Conservation (phyloP, 2,329 filamentous ascomycete genomes). For the Fusarium sp. region DNA sequence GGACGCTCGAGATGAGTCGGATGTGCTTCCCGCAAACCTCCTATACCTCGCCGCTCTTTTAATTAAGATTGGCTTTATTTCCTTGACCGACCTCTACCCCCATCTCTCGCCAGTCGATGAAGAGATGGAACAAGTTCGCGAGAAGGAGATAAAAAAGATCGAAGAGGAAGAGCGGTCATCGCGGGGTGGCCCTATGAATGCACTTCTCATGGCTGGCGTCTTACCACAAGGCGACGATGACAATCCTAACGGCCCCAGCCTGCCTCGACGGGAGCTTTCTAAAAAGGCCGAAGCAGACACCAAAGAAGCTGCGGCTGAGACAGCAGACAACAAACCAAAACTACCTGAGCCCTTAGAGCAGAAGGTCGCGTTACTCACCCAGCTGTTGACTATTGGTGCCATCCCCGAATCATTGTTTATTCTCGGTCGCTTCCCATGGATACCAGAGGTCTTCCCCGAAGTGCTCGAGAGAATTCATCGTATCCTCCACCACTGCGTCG, state of each 20-base stretch:
- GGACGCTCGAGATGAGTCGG: conserved; percentile 74
- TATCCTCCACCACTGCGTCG: conserved; percentile 82
- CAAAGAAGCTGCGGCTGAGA: conserved; percentile 56
- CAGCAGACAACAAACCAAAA: conserved; percentile 59
- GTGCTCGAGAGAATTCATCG: conserved; percentile 83
- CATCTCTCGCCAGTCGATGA: conserved; percentile 89
- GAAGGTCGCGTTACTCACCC: conserved; percentile 84
- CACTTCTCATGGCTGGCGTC: conserved; percentile 85
- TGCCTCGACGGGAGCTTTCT: conserved; percentile 59
- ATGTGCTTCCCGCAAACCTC: conserved; percentile 88
- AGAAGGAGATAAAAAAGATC: conserved; percentile 76
- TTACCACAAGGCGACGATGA: conserved; percentile 77
- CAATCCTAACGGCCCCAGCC: conserved; percentile 58
- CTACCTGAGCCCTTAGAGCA: conserved; percentile 82
- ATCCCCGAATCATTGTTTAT: conserved; percentile 93
- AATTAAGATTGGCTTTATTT: conserved; percentile 97
- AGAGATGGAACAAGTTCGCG: conserved; percentile 78
- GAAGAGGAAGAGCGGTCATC: conserved; percentile 78
- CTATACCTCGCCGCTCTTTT: conserved; percentile 91
- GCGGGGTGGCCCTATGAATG: conserved; percentile 79
- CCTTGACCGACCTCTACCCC: conserved; percentile 86
- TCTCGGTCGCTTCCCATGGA: conserved; percentile 90
- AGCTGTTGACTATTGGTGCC: conserved; percentile 88
- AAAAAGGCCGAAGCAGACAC: conserved; percentile 63
- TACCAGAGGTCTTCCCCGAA: conserved; percentile 84